These are phyloP conservation scores for Mycena maculata DNA, from an alignment of 768 basidiomycete species.

Conservation along the genomic window DNA sequence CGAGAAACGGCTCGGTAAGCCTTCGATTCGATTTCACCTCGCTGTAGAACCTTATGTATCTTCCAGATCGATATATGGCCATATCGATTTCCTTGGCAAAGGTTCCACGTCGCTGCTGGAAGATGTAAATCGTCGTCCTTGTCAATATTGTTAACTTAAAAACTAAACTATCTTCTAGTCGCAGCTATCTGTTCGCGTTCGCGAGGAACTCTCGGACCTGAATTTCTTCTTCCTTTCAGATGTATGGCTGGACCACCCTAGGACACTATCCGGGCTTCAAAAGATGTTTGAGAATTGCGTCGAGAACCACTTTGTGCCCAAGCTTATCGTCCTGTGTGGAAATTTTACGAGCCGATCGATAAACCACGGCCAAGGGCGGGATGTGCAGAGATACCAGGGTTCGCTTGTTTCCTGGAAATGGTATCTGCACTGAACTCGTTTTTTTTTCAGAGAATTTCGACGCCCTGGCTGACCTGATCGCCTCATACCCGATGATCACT, in stretches of 20 bases:
- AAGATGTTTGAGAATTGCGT: conserved; percentile 92
- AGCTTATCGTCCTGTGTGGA: conserved; percentile 91
- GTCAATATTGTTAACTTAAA: background rate
- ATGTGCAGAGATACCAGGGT: conserved; percentile 90
- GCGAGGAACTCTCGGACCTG: conserved; percentile 77
- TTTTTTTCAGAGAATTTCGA: conserved; percentile 77
- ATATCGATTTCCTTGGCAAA: conserved; percentile 96
- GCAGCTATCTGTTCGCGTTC: conserved; percentile 70
- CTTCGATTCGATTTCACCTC: background rate
- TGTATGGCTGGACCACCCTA: conserved; percentile 92
- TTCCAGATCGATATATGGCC: conserved; percentile 89
- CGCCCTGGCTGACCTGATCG: conserved; percentile 84
- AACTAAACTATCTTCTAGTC: conserved; percentile 54
- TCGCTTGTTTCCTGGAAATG: conserved; percentile 3
- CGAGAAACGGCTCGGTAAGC: conserved; percentile 81
- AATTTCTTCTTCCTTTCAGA: conserved; percentile 96
- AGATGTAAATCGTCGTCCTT: conserved; percentile 69
- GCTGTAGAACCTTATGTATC: conserved; percentile 2
- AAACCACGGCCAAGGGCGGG: conserved; percentile 79
- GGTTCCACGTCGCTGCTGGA: conserved; percentile 91
- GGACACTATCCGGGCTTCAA: conserved; percentile 81
- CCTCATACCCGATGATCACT: conserved; percentile 81
- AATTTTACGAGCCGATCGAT: conserved; percentile 92
- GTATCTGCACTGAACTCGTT: conserved; percentile 43
- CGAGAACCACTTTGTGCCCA: conserved; percentile 88